Evolutionary conservation across 148 eudicot genomes (phyloP).

Genomic region (Drosera capensis): DNA sequence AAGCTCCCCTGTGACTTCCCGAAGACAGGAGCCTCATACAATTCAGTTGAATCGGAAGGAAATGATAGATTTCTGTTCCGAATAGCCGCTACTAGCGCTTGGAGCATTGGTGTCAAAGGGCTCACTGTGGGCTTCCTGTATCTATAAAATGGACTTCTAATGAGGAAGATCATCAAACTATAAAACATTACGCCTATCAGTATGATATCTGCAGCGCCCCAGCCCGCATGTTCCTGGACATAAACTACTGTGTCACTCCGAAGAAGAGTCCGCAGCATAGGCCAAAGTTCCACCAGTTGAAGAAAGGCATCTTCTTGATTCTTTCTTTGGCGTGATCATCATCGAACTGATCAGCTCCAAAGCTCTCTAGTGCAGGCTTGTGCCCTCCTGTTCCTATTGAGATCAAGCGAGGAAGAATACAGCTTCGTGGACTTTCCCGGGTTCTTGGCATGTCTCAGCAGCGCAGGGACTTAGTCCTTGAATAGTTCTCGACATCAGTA

Average conservation of each 20-base stretch:
- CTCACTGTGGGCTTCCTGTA: not conserved
- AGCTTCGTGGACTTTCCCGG: conserved; percentile 17
- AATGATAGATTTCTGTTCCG: not conserved
- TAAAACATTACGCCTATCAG: not conserved
- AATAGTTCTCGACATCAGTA: conserved; percentile 9
- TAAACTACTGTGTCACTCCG: conserved; percentile 34
- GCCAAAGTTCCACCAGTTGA: conserved; percentile 34
- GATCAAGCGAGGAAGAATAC: conserved; percentile 37
- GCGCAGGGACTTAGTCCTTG: conserved; percentile 14
- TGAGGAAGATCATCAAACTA: not conserved
- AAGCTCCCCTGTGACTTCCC: conserved; percentile 9
- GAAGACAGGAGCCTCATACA: conserved; percentile 16
- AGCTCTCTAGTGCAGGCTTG: conserved; percentile 42
- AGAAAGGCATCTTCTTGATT: conserved; percentile 21
- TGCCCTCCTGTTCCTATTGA: conserved; percentile 48
- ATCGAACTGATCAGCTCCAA: conserved; percentile 65
- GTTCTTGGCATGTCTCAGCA: conserved; percentile 5
- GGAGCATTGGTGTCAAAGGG: not conserved
- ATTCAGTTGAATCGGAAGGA: not conserved
- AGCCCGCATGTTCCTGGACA: conserved; percentile 16
- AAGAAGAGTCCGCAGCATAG: conserved; percentile 23
- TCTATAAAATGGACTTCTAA: not conserved
- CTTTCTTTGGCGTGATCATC: conserved; percentile 26
- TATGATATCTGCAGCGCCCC: not conserved
- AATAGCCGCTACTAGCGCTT: not conserved